Evolutionary conservation across 768 basidiomycete genomes (phyloP), one percentile per base, ranked within the genome.

Genomic region (Leccinum rimulosum): DNA sequence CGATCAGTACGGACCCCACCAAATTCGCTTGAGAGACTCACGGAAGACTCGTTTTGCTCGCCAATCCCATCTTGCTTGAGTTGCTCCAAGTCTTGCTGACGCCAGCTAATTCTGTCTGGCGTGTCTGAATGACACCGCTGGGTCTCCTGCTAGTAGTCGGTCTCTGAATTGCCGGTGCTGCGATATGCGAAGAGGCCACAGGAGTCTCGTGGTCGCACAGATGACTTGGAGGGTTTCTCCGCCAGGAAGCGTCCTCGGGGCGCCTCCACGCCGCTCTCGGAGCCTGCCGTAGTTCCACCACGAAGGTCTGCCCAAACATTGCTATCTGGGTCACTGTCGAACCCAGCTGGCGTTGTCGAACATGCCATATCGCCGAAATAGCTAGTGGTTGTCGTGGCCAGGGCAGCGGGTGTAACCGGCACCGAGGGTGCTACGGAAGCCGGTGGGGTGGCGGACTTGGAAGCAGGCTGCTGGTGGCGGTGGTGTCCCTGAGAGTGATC

Each of bases 41-140:
- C 70, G 27, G 36, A 49, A 61, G 35, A 55, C 56, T 68, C 31
- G 54, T 19, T 47, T 52, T 64, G 50, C 62, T 64, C 22, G 48
- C 56, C 11, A 74, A 56, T 6, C 66, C 66, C 52, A 68, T 57
- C 1, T 66, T 63, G 43, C 65, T 68, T n/a, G 65, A 63, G 48
- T 58, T 66, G 36, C 72, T 70, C 66, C 68, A 73, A 2, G 73
- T 75, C 55, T 67, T 73, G 27, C 70, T 73, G n/a, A 66, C 64
- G n/a, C 65, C 71, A 15, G 70, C 68, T 5, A 72, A 33, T 28
- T 72, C 71, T 14, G 64, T 70, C 56, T 73, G 72, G 15, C 71
- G 71, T 1, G 66, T 17, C 35, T 64, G 66, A 25, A 70, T 49
- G 27, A 59, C 9, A 0, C 66, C 68, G 19, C 72, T 73, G 1